phyloP scores from a whole-genome alignment of 768 basidiomycete genomes.

The Omphalotus guepiniiformis region DNA sequence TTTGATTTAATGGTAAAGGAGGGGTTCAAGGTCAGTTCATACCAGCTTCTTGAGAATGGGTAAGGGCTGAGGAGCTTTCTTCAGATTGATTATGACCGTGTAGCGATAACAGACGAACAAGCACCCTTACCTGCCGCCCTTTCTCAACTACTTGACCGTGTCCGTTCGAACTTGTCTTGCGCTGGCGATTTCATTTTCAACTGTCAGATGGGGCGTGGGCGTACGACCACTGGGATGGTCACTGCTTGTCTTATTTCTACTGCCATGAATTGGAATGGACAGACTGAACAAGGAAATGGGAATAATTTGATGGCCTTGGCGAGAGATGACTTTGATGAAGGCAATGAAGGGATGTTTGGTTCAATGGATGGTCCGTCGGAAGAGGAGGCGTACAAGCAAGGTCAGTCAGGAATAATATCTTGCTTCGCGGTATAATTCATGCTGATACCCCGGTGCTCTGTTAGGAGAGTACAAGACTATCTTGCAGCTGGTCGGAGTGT shows the following conservation, averaged over 20 bases:
- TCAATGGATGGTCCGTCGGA: slow-evolving; percentile 80
- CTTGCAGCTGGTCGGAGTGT: slow-evolving; percentile 86
- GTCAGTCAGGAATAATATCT: slow-evolving; percentile 30
- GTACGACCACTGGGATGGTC: slow-evolving; percentile 97
- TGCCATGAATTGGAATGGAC: slow-evolving; percentile 53
- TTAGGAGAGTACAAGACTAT: slow-evolving; percentile 98
- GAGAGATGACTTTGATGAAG: slow-evolving; percentile 28
- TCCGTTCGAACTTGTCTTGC: slow-evolving; percentile 51
- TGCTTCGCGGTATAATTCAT: not conserved
- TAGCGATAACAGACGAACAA: slow-evolving; percentile 98
- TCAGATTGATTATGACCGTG: slow-evolving; percentile 82
- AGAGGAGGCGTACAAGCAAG: slow-evolving; percentile 85
- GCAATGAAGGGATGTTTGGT: slow-evolving; percentile 47
- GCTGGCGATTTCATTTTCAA: slow-evolving; percentile 88
- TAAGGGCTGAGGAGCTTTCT: slow-evolving; percentile 3
- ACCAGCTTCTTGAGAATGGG: not conserved
- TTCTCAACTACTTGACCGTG: slow-evolving; percentile 70
- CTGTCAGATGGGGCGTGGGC: slow-evolving; percentile 92
- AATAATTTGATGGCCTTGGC: slow-evolving; percentile 18
- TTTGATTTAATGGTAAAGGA: slow-evolving; percentile 71
- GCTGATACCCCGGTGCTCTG: not conserved
- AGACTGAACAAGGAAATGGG: slow-evolving; percentile 29
- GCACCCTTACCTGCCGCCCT: slow-evolving; percentile 90
- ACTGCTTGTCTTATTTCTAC: slow-evolving; percentile 84
- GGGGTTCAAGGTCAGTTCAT: slow-evolving; percentile 60